phyloP scores from a whole-genome alignment of 257 asterid species.

The Solanum chiquidenum region DNA sequence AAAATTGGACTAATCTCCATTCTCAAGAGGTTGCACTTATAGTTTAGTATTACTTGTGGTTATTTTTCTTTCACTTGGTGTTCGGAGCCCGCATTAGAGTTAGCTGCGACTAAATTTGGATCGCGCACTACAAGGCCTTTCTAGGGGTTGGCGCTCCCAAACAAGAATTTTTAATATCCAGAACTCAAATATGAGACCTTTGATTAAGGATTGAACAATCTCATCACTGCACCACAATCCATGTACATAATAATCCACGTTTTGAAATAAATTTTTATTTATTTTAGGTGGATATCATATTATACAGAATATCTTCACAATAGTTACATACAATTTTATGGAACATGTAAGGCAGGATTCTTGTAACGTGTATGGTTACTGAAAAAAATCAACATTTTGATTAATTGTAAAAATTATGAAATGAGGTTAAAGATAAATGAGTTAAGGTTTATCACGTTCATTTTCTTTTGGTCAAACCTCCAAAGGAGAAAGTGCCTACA shows the following conservation, averaged over 20 bases:
- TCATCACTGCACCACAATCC: not conserved
- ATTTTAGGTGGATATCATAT: not conserved
- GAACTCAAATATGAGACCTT: fast-evolving
- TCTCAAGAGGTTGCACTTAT: not conserved
- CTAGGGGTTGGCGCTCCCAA: fast-evolving
- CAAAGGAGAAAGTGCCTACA: not conserved
- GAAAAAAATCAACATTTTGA: no score
- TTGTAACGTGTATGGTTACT: not conserved
- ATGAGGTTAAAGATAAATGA: no score
- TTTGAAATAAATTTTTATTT: no score
- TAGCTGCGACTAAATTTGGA: no score
- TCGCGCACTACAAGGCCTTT: fast-evolving
- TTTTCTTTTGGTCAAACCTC: no score
- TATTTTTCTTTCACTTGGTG: no score
- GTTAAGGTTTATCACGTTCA: not conserved
- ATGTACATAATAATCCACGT: no score
- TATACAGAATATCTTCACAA: not conserved
- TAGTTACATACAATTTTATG: not conserved
- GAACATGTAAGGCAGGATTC: not conserved
- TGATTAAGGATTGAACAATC: no score
- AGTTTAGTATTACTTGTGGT: not conserved
- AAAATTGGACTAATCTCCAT: not conserved
- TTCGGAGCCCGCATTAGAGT: fast-evolving
- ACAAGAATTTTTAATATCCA: no score
- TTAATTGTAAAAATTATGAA: not conserved